Conservation (phyloP, 129 eudicot species). For the Flaveria linearis region DNA sequence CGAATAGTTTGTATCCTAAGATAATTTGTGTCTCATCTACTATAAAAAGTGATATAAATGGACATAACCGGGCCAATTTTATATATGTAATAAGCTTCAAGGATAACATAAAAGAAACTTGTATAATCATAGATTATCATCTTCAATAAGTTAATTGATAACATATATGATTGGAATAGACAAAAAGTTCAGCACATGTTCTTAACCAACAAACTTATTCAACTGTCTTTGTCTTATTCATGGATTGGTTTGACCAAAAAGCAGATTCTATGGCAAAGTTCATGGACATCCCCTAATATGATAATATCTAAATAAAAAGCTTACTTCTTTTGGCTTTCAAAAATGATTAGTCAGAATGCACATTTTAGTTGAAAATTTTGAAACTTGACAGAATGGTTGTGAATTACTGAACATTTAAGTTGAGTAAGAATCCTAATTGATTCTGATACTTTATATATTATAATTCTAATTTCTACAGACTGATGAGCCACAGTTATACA, state of each 20-base stretch:
- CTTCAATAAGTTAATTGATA: neutral
- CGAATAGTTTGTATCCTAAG: too few relatives aligned
- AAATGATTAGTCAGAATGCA: too few relatives aligned
- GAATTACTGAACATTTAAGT: neutral
- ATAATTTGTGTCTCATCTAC: too few relatives aligned
- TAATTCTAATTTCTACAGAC: conserved; percentile 47
- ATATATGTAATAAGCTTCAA: neutral
- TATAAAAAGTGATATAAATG: neutral
- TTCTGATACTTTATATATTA: conserved; percentile 2
- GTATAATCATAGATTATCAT: neutral
- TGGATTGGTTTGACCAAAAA: too few relatives aligned
- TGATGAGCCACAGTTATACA: conserved; percentile 82
- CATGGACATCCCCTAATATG: too few relatives aligned
- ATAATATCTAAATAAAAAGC: too few relatives aligned
- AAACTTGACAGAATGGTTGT: neutral
- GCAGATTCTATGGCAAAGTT: too few relatives aligned
- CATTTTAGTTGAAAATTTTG: neutral
- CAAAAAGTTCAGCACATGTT: neutral
- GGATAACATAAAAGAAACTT: neutral
- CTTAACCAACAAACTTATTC: too few relatives aligned
- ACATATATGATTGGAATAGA: neutral
- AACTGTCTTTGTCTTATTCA: too few relatives aligned
- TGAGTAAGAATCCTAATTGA: conserved; percentile 1
- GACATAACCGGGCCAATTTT: neutral
- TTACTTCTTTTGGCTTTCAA: too few relatives aligned